These are phyloP conservation scores for Alternaria atra DNA, from an alignment of 2,329 filamentous ascomycete species.

Conservation along the genomic window DNA sequence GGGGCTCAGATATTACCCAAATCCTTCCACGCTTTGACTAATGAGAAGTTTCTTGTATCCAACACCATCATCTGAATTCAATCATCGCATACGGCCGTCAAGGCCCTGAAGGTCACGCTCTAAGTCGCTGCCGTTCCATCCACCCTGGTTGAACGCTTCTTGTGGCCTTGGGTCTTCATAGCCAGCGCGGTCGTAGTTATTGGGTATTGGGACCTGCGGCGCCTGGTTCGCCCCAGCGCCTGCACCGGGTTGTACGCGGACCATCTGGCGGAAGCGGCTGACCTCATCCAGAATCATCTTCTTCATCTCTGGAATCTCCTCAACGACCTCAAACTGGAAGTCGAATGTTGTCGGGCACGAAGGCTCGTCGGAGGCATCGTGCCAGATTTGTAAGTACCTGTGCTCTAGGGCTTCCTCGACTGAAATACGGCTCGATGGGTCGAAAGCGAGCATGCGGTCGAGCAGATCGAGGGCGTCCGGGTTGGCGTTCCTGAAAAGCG, in stretches of 20 bases:
- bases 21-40: constrained; percentile 10
- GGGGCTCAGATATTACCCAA: constrained; percentile 6
- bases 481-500: constrained; percentile 92
- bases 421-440: constrained; percentile 89
- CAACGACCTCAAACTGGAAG: constrained; percentile 97
- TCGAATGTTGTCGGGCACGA: constrained; percentile 93
- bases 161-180: constrained; percentile 71
- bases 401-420: constrained; percentile 97
- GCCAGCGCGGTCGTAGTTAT: constrained; percentile 65
- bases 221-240: constrained; percentile 52
- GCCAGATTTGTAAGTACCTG: constrained; percentile 96
- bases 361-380: constrained; percentile 95
- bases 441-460: constrained; percentile 97
- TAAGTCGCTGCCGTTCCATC: constrained; percentile 52
- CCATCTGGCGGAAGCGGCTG: constrained; percentile 76
- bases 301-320: constrained; percentile 94
- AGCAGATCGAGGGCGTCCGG: constrained; percentile 94
- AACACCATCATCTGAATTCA: constrained; percentile 7
- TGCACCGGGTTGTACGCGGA: constrained; percentile 53
- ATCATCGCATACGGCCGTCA: constrained; percentile 38
- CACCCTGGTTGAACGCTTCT: constrained; percentile 56
- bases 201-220: constrained; percentile 68
- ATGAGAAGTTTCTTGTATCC: constrained; percentile 18
- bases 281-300: constrained; percentile 98
- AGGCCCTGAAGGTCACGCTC: constrained; percentile 61